Percentiles rank a stretch among this genome's conserved stretches.
Evolutionary conservation across 331 rosid species (phyloP).

Genomic region (Malus hybrid): DNA sequence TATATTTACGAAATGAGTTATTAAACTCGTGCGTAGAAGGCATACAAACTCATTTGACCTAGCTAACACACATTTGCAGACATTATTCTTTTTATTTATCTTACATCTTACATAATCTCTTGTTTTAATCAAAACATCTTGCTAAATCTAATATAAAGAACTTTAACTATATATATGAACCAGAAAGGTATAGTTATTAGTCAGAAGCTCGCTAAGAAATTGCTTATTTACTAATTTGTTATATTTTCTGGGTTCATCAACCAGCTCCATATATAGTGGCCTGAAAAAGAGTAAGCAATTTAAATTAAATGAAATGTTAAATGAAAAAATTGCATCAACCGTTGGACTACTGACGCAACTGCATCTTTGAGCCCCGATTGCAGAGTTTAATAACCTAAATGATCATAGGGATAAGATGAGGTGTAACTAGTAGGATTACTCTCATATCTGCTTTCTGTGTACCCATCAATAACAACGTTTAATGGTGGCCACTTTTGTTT

Average conservation of each 20-base stretch:
- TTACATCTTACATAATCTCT: not conserved
- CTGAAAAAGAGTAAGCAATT: no score
- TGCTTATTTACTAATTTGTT: not conserved
- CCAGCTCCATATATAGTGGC: not conserved
- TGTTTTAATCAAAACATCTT: not conserved
- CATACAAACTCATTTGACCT: not conserved
- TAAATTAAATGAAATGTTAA: no score
- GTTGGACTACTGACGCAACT: conserved; percentile 65
- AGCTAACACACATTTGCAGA: not conserved
- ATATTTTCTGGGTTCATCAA: not conserved
- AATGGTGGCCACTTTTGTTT: not conserved
- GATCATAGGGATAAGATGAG: not conserved
- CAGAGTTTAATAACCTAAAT: not conserved
- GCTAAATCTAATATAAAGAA: not conserved
- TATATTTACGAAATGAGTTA: rapidly evolving
- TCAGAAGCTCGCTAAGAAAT: not conserved
- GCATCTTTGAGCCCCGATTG: not conserved
- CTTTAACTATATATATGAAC: not conserved
- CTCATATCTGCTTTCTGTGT: not conserved
- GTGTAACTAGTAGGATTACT: not conserved
- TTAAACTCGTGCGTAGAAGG: not conserved
- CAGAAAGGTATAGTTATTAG: not conserved
- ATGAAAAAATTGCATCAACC: conserved; percentile 29
- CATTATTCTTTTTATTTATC: not conserved
- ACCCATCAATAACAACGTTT: not conserved